Base-by-base conservation (phyloP, 2,329 filamentous ascomycete genomes). In the Pezicula neosporulosa region DNA sequence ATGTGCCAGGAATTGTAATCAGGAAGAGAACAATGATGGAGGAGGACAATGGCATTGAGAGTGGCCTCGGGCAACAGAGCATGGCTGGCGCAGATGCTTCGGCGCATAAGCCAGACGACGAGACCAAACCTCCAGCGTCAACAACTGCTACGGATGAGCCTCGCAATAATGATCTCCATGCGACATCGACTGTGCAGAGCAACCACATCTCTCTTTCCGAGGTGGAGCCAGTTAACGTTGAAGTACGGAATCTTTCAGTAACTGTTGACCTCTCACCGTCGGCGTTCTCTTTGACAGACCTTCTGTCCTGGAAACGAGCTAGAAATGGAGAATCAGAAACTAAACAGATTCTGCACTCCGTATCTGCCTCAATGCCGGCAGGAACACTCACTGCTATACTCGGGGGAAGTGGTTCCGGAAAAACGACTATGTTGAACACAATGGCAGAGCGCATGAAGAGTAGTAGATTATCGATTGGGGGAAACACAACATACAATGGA, bases 341-440 rank as follows among this genome's bases (percentile, higher is more conserved):
- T 52, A 82, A 82, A 61, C 67, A 71, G 6, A 80, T 91, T 10
- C 70, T 91, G 9, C 72, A 83, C 48, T 77, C 79, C 28, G 79
- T 90, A 43, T 79, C 78, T 56, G 85, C 85, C 2, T 77, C 81
- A 21, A 78, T 90, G 64, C 74, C 75, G 3, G 77, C 80, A 7
- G 86, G 87, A 3, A 86, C 82, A 3, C 68, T 92, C 38, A 90
- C 86, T 0, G 87, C 87, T 8, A 90, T 91, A 48, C 83, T 91
- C 51, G 87, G 87, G 9, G 86, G 86, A 3, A 86, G 83, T 61
- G 87, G 87, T 18, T 86, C 82, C 2, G 87, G 87, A 0, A 90
- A 90, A 70, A 88, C 85, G 3, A 86, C 83, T 0, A 69, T 88
- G 51, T 72, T 91, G 33, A 91, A 90, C 64, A 80, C 83, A 18